Evolutionary conservation across 2,329 filamentous ascomycete genomes (phyloP).

Genomic region (Aspergillus versicolor): DNA sequence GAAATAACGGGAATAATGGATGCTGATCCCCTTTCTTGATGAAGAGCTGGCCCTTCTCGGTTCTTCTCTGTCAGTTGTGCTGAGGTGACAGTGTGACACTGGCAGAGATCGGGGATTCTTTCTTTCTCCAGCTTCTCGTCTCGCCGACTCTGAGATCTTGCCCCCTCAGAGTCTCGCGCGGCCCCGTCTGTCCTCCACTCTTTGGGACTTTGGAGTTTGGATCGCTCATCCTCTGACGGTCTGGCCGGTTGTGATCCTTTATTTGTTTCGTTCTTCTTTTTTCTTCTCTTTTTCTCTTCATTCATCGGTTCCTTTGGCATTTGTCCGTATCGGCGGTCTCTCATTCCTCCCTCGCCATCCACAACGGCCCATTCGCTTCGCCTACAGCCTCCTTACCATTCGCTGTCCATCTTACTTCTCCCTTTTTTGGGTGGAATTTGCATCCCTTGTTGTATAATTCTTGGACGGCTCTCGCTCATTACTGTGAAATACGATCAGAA

Average conservation of each 20-base stretch:
- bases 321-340: background rate
- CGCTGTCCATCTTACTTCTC: background rate
- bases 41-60: background rate
- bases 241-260: background rate
- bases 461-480: background rate
- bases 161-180: constrained; percentile 1
- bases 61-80: background rate
- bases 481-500: constrained; percentile 13
- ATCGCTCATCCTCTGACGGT: background rate
- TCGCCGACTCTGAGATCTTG: background rate
- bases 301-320: background rate
- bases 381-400: background rate
- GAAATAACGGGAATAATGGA: background rate
- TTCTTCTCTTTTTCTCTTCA: background rate
- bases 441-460: background rate
- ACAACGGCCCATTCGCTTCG: background rate
- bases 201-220: constrained; percentile 20
- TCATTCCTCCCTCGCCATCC: constrained; percentile 4
- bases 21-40: constrained; percentile 5
- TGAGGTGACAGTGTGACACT: background rate
- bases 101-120: background rate
- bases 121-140: background rate
- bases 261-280: constrained; percentile 4
- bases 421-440: background rate
- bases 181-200: constrained; percentile 27